Base-by-base conservation (phyloP, 306 rosid genomes). In the Acmispon strigosus region DNA sequence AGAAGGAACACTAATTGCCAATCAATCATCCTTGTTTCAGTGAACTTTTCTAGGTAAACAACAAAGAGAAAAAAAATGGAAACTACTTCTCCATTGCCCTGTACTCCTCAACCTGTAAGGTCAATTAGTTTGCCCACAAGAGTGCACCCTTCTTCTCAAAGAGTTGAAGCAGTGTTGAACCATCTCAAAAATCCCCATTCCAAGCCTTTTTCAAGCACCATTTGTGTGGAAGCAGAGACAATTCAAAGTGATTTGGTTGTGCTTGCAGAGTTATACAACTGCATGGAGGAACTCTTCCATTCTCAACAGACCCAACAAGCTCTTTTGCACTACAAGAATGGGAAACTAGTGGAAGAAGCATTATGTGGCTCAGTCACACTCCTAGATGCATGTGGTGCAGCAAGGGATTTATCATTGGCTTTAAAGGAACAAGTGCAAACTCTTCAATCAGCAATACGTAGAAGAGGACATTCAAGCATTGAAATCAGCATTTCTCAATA, bases 81-180 rank as follows among this genome's bases (percentile, higher is more conserved):
- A 79, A 65, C 77, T 15, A 7, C 36, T 22, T 62, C 77, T 22
- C 29, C 55, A 52, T 9, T 72, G 1, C 27, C 49, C 7, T 16
- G 48, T 27, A 20, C 72, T 22, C 77, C 72, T 72, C 89, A 73
- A 47, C 92, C 88, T 5, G 11, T 81, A 48, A 86, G 96, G 70
- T 92, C 98, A 8, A 86, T 92, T 64, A 92, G 96, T 72, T 84
- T 87, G 75, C 98, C 98, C 11, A 53, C 89, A 0, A 89, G 98
- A 79, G 9, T 78, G 2, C 82, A 86, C 70, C 95, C 95, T 6
- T 72, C 78, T 18, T 81, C 86, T 24, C 69, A 83, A 41, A 83
- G 79, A 81, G 56, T 88, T 65, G 90, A 89, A 68, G 76, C 87
- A 10, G 67, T 80, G 11, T 51, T 86, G 13, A 79, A 75, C 51